Base-by-base conservation (phyloP, 2,329 filamentous ascomycete species). In the Lasiodiplodia hormozganensis region DNA sequence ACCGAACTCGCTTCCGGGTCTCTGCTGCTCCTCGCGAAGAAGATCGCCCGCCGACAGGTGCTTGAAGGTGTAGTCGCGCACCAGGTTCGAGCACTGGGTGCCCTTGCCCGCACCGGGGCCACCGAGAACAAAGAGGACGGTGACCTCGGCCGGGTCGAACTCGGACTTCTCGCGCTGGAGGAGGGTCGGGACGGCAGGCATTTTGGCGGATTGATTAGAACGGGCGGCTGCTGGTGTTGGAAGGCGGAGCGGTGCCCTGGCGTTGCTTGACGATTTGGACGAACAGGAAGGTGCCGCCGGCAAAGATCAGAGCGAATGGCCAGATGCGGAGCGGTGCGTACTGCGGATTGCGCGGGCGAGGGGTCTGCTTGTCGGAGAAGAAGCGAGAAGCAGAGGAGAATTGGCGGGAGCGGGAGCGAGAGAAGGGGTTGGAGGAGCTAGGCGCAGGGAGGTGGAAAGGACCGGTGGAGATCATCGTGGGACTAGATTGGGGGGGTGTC, bases 31-130 rank as follows among this genome's bases (percentile, higher is more conserved):
- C 71, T 93, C 94, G 70, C 96, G 92, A 71, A 99, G 87, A 56
- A 99, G 87, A 80, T 99, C 96, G 69, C 96, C 96, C 0, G 96
- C 96, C 4, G 92, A 96, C 43, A 99, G 89, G 82, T 99, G 96
- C 70, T 89, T 91, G 88, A 98, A 98, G 79, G 90, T 90, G 80
- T 97, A 96, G 80, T 96, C 89, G 56, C 88, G 84, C 62, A 97
- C 95, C 40, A 99, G 90, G 72, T 92, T 92, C 73, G 89, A 88
- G 85, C 95, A 98, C 82, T 99, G 95, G 2, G 96, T 99, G 75
- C 96, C 96, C 81, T 99, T 99, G 75, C 96, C 96, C 71, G 94
- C 93, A 72, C 96, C 96, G 16, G 96, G 96, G 2, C 96, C 96
- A 80, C 95, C 95, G 70, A 99, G 93, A 71, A 98, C 93, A 84